A percentile compares a stretch with the other conserved stretches of the same genome.
These are phyloP conservation scores for Rhododendron vialii DNA, from an alignment of 148 eudicot species.

Conservation along the genomic window DNA sequence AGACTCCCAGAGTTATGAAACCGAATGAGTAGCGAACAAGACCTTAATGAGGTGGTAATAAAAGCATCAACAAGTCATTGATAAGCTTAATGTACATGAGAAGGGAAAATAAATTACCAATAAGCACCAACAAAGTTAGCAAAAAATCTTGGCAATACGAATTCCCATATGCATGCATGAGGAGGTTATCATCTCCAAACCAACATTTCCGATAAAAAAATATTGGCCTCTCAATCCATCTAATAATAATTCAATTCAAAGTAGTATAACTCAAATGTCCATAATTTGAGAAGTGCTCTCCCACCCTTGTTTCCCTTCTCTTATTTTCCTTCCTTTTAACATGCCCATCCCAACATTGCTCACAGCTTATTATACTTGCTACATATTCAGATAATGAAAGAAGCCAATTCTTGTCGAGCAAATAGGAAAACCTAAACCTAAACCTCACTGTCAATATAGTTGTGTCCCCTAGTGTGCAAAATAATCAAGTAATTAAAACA, in stretches of 20 bases:
- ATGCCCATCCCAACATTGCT: neutral
- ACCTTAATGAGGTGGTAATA: neutral
- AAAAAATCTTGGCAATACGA: neutral
- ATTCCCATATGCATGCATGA: neutral
- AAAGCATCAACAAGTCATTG: slow-evolving; percentile 1
- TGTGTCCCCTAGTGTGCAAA: neutral
- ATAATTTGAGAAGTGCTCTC: neutral
- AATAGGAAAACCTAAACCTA: neutral
- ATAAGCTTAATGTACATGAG: neutral
- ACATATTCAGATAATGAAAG: neutral
- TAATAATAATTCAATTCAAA: neutral
- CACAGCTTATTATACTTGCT: neutral
- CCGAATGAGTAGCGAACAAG: neutral
- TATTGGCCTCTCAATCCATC: neutral
- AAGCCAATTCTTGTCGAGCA: neutral
- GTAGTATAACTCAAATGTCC: neutral
- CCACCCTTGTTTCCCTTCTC: neutral
- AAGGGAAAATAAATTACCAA: neutral
- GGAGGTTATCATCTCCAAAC: neutral
- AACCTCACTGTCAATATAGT: neutral
- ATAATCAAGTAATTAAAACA: neutral
- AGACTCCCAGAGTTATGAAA: neutral
- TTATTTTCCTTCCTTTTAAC: neutral
- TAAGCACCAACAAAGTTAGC: neutral
- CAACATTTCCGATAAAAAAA: neutral